Base-by-base conservation (phyloP, 257 asterid genomes). In the Perilla frutescens region DNA sequence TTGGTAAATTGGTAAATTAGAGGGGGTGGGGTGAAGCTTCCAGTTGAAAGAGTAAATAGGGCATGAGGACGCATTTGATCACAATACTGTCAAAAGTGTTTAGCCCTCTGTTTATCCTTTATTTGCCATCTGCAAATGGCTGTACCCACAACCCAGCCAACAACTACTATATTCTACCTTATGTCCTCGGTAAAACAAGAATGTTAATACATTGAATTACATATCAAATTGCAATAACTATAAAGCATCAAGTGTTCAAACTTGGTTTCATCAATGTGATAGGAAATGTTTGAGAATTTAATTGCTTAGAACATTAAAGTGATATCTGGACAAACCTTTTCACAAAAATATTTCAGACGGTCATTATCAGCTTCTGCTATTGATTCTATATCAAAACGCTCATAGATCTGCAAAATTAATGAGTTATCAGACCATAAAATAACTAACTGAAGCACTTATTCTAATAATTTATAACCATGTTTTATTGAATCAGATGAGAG, bases 301-400 rank as follows among this genome's bases (percentile, higher is more conserved):
- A 69, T 51, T 10, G 51, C 62, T 53, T 44, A 74, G 58, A 76
- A 29, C 6, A 11, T 49, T 65, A 68, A 49, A 72, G 43, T 39
- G 44, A 74, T n/a, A 41, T 29, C 39, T 45, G 58, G 39, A 78
- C 81, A 45, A 39, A 93, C 98, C 97, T 93, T 88, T 62, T 87
- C 84, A 61, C 89, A 76, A 43, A 93, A 93, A 79, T 89, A 89
- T 53, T 87, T 86, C 64, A 93, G 86, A 71, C 98, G 96, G 36
- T 84, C 88, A 80, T 87, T 89, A 75, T 89, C 96, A 77, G 84
- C 96, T 69, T 82, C 96, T 45, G 72, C 83, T 71, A 86, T 81
- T 36, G 96, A 87, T 43, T 85, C 82, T 54, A 78, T 74, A 64
- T 91, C 90, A 82, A 88, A 84, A 50, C 96, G 97, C 81, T 89